phyloP scores from a whole-genome alignment of 208 protist genomes.

The Wallacemonas rigidus region DNA sequence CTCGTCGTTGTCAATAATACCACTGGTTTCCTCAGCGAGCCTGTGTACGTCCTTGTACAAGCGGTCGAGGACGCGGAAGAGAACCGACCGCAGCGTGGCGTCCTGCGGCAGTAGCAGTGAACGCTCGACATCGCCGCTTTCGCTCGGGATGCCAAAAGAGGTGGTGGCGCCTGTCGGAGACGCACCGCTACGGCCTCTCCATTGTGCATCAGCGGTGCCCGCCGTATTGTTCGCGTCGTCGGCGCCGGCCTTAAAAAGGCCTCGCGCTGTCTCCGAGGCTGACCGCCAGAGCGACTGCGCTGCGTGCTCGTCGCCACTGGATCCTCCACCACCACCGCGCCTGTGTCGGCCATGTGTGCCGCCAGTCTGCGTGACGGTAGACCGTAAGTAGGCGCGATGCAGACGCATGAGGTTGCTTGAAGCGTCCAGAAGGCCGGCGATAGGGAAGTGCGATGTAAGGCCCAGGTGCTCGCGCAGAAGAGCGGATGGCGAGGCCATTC shows the following conservation, averaged over 20 bases:
- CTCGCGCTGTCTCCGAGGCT: conserved; percentile 10
- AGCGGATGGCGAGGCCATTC: conserved; percentile 1
- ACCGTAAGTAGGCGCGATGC: conserved; percentile 12
- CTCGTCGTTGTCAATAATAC: conserved; percentile 38
- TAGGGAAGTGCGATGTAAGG: conserved; percentile 2
- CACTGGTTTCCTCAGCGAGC: conserved; percentile 35
- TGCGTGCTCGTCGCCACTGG: not conserved
- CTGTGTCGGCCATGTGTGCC: not conserved
- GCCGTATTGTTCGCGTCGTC: not conserved
- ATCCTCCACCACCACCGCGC: not conserved
- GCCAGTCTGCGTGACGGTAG: not conserved
- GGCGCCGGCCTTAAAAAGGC: conserved; percentile 1
- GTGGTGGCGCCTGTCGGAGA: no score
- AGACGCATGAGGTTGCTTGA: conserved; percentile 15
- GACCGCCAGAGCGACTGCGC: conserved; percentile 17
- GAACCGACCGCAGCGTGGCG: conserved; percentile 11
- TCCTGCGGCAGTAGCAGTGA: not conserved
- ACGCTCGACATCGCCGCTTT: not conserved
- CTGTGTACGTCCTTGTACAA: conserved; percentile 24
- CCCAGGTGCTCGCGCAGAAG: conserved; percentile 5
- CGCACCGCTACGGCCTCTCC: not conserved
- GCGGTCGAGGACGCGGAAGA: conserved; percentile 16
- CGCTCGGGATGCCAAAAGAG: no score
- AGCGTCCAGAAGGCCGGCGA: not conserved
- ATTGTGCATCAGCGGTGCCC: not conserved